Evolutionary conservation across 2,329 filamentous ascomycete genomes (phyloP), one percentile per base, ranked within the genome.

Genomic region (Phoma sp.): DNA sequence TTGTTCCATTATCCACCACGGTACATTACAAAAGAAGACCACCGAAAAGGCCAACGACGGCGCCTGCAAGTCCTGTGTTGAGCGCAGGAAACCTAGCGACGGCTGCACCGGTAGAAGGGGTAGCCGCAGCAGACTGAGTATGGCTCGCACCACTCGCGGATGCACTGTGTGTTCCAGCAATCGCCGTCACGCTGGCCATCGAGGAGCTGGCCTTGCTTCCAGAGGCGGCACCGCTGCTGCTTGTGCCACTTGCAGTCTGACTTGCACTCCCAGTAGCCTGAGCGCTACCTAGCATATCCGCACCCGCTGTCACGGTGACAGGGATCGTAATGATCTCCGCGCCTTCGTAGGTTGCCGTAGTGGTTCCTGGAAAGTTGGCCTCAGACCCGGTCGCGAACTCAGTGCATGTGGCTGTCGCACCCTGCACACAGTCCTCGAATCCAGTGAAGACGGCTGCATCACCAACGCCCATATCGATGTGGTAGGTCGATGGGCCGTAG

Each of bases 361-460:
- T 62, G 25, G 49, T 55, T 3, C 69, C 67, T 1, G 68, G 67
- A 32, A 58, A 60, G 37, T 71, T 70, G 1, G 68, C 68, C 38
- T 64, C 60, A 13, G 37, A 47, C 11, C 67, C 69, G 29, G 59
- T 55, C 9, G 57, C 60, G 9, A 46, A 64, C 43, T 67, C 58
- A 14, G 46, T 57, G 52, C 69, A 71, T 13, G 64, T 48, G 2
- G 60, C 65, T 5, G 42, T 57, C 7, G 57, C 42, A 1, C 43
- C 52, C 9, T 64, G 23, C 3, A 38, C 43, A 41, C 67, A 70
- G 37, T 64, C 61, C 27, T 48, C 55, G 6, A 52, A 65, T 22
- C 55, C 51, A 8, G 63, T 66, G 47, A 67, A 68, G 35, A 49
- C 38, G 5, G 35, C 24, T 32, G 39, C 49, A 24, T 51, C 59